These are phyloP conservation scores for Hyphopichia buzzinii DNA, from an alignment of 1,139 yeast genomes.

Conservation along the genomic window DNA sequence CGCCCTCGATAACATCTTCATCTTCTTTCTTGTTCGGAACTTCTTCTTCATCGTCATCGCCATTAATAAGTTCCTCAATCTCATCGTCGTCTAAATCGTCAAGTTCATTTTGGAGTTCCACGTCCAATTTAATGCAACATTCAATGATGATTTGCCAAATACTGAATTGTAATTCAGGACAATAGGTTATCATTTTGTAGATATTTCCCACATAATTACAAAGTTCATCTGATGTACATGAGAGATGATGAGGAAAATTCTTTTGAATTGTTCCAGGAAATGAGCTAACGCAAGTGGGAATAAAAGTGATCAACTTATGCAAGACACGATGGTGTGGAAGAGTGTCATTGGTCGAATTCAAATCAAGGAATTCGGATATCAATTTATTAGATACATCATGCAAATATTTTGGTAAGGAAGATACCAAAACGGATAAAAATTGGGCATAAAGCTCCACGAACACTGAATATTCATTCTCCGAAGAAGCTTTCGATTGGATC, in stretches of 20 bases:
- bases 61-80: constrained; percentile 60
- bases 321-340: constrained; percentile 63
- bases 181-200: constrained; percentile 58
- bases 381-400: constrained; percentile 71
- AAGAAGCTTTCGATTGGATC: constrained; percentile 37
- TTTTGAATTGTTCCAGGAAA: constrained; percentile 59
- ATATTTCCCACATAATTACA: constrained; percentile 67
- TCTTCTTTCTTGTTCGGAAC: constrained; percentile 27
- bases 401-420: constrained; percentile 89
- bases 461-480: constrained; percentile 26
- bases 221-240: constrained; percentile 53
- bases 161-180: constrained; percentile 68
- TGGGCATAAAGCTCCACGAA: constrained; percentile 56
- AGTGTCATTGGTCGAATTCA: constrained; percentile 11
- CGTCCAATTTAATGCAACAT: constrained; percentile 81
- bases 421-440: constrained; percentile 74
- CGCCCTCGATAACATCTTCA: constrained; percentile 31
- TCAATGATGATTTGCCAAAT: constrained; percentile 83
- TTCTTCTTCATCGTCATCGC: constrained; percentile 42
- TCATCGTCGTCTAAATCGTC: constrained; percentile 82
- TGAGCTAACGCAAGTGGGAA: constrained; percentile 76
- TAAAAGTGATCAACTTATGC: constrained; percentile 58
- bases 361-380: constrained; percentile 52
- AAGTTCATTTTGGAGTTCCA: constrained; percentile 85
- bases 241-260: constrained; percentile 74